Evolutionary conservation across 1,139 yeast genomes (phyloP).

Genomic region (Nematodospora anomalae): DNA sequence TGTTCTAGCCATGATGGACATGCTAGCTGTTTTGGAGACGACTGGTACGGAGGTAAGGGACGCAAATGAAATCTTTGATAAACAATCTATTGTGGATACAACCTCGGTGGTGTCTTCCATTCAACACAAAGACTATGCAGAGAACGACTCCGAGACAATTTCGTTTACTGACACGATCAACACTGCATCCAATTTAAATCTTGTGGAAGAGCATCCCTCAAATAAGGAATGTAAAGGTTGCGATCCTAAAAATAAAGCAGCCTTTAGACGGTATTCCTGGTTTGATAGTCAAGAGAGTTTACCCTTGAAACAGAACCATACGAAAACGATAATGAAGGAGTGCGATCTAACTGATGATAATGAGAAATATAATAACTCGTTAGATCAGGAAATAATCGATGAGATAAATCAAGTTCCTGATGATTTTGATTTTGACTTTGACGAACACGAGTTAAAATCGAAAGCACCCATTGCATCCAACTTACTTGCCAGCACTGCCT

Average conservation of each 20-base stretch:
- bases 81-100: constrained; percentile 29
- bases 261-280: constrained; percentile 35
- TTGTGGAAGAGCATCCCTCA: neutral
- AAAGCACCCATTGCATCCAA: constrained; percentile 14
- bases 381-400: constrained; percentile 46
- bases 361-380: constrained; percentile 15
- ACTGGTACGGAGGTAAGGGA: neutral
- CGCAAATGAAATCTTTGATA: constrained; percentile 15
- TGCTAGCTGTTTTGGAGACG: constrained; percentile 13
- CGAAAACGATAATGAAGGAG: constrained; percentile 4
- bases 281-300: constrained; percentile 32
- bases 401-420: constrained; percentile 61
- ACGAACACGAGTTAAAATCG: constrained; percentile 11
- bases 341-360: constrained; percentile 12
- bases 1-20: constrained; percentile 21
- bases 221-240: neutral
- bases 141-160: neutral
- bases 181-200: neutral
- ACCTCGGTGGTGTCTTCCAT: constrained; percentile 20
- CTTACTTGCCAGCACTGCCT: constrained; percentile 8
- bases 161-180: neutral
- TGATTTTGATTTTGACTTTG: constrained; percentile 57
- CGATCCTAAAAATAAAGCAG: constrained; percentile 3
- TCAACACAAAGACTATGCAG: neutral
- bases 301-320: constrained; percentile 15